These are phyloP conservation scores for Serendipita sp. DNA, from an alignment of 768 basidiomycete genomes.

Conservation along the genomic window DNA sequence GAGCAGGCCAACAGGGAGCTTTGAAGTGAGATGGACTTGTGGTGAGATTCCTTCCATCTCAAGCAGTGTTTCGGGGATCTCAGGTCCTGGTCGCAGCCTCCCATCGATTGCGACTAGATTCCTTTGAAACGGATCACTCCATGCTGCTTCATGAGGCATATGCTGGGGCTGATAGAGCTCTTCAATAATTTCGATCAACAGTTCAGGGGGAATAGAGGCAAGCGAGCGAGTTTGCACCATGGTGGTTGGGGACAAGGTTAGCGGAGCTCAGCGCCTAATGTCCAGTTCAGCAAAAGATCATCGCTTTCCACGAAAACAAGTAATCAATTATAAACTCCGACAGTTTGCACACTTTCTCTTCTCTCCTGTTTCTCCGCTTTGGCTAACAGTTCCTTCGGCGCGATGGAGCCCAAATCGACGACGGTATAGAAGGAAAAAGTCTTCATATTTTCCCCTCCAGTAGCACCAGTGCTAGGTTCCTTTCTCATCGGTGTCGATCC, in stretches of 20 bases:
- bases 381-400: conserved; percentile 31
- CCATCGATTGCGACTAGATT: no score
- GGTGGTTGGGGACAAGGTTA: neutral
- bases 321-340: neutral
- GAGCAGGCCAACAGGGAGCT: no score
- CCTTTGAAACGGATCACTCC: no score
- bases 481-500: conserved; percentile 18
- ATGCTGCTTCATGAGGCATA: neutral
- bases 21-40: no score
- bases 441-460: conserved; percentile 45
- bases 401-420: conserved; percentile 59
- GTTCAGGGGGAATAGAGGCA: neutral
- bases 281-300: no score
- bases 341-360: neutral
- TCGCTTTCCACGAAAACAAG: neutral
- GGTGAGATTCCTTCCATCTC: no score
- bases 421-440: conserved; percentile 83
- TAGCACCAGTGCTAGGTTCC: conserved; percentile 23
- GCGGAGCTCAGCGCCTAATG: neutral
- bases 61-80: no score
- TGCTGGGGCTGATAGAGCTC: neutral
- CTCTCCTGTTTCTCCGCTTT: neutral
- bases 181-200: neutral
- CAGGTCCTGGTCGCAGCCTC: no score
- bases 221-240: neutral